Percentiles rank a stretch among this genome's conserved stretches.
phyloP scores from a whole-genome alignment of 2,329 filamentous ascomycete genomes.

The Plenodomus tracheiphilus region DNA sequence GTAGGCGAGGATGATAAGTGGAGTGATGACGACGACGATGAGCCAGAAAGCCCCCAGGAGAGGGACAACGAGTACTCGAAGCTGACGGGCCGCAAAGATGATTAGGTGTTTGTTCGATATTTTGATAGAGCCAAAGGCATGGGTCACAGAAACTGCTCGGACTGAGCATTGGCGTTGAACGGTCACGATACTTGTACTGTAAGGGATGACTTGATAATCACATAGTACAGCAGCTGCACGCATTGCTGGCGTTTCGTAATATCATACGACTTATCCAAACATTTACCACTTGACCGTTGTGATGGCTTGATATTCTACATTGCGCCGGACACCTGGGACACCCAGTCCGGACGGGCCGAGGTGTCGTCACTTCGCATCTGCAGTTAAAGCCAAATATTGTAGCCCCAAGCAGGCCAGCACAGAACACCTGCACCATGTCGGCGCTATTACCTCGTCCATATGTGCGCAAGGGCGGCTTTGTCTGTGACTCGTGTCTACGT shows the following conservation, averaged over 20 bases:
- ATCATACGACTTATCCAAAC: not conserved
- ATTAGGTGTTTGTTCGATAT: slow-evolving; percentile 20
- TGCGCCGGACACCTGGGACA: too few species aligned
- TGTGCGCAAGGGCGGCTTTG: not conserved
- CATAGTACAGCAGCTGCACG: slow-evolving; percentile 3
- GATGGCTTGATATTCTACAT: too few species aligned
- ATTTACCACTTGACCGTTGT: not conserved
- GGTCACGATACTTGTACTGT: slow-evolving; percentile 9
- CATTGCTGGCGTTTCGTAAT: not conserved
- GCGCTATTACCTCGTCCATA: not conserved
- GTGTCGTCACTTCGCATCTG: too few species aligned
- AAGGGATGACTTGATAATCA: not conserved
- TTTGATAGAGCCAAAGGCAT: slow-evolving; percentile 3
- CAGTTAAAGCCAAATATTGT: too few species aligned
- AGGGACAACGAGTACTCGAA: slow-evolving; percentile 35
- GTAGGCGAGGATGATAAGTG: slow-evolving; percentile 87
- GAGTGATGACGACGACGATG: slow-evolving; percentile 61
- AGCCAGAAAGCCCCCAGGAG: slow-evolving; percentile 28
- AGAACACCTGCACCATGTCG: not conserved
- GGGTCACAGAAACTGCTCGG: slow-evolving; percentile 1
- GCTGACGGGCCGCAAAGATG: slow-evolving; percentile 40
- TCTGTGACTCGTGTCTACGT: not conserved
- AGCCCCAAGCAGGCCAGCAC: too few species aligned
- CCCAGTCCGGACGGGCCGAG: too few species aligned
- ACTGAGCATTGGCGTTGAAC: slow-evolving; percentile 15